Percentiles rank a stretch among this genome's conserved stretches.
phyloP scores from a whole-genome alignment of 2,329 filamentous ascomycete species.

The Ophiosphaerella korrae region DNA sequence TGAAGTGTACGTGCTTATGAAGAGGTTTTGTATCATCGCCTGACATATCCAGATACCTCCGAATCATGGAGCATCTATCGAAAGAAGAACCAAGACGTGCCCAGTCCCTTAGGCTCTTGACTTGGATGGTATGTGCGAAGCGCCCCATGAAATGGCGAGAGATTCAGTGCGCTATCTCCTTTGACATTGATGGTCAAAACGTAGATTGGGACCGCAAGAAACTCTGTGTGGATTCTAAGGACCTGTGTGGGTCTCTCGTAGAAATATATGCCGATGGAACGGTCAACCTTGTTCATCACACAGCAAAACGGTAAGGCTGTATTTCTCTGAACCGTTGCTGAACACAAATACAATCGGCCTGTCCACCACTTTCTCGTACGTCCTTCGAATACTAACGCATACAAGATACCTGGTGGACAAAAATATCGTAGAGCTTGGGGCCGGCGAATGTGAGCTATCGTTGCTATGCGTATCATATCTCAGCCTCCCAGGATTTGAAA shows the following conservation, averaged over 20 bases:
- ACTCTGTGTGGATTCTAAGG: constrained; percentile 34
- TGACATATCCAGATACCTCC: constrained; percentile 12
- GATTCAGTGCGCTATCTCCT: constrained; percentile 46
- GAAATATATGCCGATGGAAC: constrained; percentile 37
- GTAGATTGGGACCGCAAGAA: constrained; percentile 35
- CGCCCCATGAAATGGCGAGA: constrained; percentile 51
- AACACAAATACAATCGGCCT: neutral
- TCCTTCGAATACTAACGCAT: no score
- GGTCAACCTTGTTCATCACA: constrained; percentile 48
- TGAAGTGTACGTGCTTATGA: neutral
- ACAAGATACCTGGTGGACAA: no score
- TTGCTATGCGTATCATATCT: no score
- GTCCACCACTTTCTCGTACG: no score
- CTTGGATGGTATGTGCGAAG: constrained; percentile 50
- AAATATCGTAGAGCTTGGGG: no score
- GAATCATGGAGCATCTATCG: constrained; percentile 17
- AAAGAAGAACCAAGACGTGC: neutral
- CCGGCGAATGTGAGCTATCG: no score
- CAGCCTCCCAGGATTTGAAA: no score
- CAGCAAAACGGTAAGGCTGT: constrained; percentile 29
- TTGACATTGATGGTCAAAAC: constrained; percentile 30
- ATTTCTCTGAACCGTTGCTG: neutral
- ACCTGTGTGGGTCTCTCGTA: constrained; percentile 48
- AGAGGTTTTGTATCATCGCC: neutral
- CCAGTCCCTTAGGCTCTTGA: constrained; percentile 36